Conservation (phyloP, 306 rosid species). For the Cucumis hystrix region DNA sequence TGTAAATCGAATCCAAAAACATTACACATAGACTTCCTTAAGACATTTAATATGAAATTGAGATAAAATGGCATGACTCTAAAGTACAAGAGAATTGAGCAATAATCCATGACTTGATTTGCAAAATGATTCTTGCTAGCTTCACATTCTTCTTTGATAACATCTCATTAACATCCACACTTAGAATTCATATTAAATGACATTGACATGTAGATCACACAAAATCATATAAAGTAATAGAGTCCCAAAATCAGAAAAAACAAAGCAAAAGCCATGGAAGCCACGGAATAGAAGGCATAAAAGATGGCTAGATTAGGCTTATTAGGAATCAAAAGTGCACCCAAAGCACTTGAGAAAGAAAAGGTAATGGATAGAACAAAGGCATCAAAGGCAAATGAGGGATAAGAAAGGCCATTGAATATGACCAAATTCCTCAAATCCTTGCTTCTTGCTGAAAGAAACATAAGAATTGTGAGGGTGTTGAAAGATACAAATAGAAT, state of each 20-base stretch:
- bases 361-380: conserved; percentile 15
- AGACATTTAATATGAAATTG: neutral
- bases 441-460: conserved; percentile 10
- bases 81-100: neutral
- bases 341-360: conserved; percentile 20
- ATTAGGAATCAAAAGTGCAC: conserved; percentile 3
- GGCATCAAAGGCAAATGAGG: conserved; percentile 18
- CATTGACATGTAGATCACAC: neutral
- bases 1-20: neutral
- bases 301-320: conserved; percentile 1
- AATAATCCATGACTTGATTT: too few relatives aligned
- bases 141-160: neutral
- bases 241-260: conserved; percentile 10
- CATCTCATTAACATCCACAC: neutral
- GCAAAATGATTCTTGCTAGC: neutral
- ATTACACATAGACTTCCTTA: neutral
- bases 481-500: neutral
- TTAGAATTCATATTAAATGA: neutral
- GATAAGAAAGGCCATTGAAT: neutral
- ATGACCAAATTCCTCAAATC: neutral
- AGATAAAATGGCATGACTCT: neutral
- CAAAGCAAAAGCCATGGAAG: conserved; percentile 19
- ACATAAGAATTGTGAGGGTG: conserved; percentile 14
- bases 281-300: conserved; percentile 14
- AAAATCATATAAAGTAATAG: neutral